These are phyloP conservation scores for Citrus inodora DNA, from an alignment of 345 rosid species.

Conservation along the genomic window DNA sequence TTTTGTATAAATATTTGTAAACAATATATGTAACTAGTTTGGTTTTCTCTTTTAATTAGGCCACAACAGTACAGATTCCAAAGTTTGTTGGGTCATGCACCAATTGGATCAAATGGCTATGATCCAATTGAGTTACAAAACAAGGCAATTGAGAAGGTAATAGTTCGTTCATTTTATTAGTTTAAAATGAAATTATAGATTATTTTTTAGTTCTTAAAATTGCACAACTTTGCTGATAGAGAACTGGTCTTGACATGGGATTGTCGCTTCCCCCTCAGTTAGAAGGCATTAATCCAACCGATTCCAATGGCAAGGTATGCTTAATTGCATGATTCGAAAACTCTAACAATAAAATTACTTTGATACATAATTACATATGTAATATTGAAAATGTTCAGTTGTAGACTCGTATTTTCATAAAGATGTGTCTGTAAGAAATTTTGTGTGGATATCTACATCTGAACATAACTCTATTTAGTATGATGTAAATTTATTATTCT, in stretches of 20 bases:
- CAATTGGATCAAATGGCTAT: not conserved
- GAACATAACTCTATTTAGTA: too few relatives aligned
- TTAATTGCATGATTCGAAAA: not conserved
- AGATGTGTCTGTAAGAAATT: too few relatives aligned
- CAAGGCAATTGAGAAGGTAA: not conserved
- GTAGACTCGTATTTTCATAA: too few relatives aligned
- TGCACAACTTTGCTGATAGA: not conserved
- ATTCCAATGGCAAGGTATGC: not conserved
- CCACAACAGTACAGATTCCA: constrained; percentile 12
- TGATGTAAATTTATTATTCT: too few relatives aligned
- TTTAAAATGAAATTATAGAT: not conserved
- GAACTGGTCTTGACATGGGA: not conserved
- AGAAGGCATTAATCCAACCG: not conserved
- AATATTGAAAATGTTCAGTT: too few relatives aligned
- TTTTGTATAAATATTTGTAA: too few relatives aligned
- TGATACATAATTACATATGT: too few relatives aligned
- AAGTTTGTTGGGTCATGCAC: not conserved
- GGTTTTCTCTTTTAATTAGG: not conserved
- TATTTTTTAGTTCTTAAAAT: too few relatives aligned
- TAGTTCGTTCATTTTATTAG: not conserved
- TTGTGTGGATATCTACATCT: too few relatives aligned
- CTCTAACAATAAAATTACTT: not conserved
- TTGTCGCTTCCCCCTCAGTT: not conserved
- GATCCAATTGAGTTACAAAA: not conserved
- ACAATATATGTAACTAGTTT: not conserved